phyloP scores from a whole-genome alignment of 768 basidiomycete species.

The Macrolepiota albuminosa region DNA sequence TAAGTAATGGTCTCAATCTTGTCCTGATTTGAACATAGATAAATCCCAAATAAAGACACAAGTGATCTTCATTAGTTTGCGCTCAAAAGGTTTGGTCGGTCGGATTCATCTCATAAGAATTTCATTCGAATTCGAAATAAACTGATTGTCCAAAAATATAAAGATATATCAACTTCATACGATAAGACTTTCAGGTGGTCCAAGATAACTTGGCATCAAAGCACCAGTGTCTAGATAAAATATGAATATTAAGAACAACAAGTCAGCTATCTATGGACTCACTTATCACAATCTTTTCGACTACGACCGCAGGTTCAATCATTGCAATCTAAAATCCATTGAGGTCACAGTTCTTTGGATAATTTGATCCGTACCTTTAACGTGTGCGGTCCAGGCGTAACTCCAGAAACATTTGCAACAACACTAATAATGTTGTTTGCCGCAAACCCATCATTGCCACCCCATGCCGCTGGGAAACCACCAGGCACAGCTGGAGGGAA shows the following conservation, averaged over 20 bases:
- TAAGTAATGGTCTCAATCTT: background rate
- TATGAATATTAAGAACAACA: slow-evolving; percentile 1
- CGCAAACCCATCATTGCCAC: slow-evolving; percentile 46
- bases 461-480: slow-evolving; percentile 42
- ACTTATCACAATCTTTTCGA: slow-evolving; percentile 62
- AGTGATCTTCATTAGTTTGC: background rate
- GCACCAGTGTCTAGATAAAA: slow-evolving; percentile 46
- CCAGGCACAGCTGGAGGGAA: slow-evolving; percentile 44
- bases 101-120: too few relatives aligned
- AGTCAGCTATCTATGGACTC: slow-evolving; percentile 7
- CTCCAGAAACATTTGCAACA: slow-evolving; percentile 32
- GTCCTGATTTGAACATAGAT: background rate
- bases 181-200: slow-evolving; percentile 51
- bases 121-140: background rate
- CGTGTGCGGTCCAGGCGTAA: slow-evolving; percentile 52
- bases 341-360: background rate
- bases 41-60: background rate
- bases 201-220: slow-evolving; percentile 51
- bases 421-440: slow-evolving; percentile 47
- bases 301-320: slow-evolving; percentile 57
- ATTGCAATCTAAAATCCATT: slow-evolving; percentile 33
- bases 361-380: slow-evolving; percentile 36
- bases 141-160: background rate
- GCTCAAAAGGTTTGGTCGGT: background rate
- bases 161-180: background rate